phyloP scores from a whole-genome alignment of 352 stramenopile species.

The Phytophthora cajani region DNA sequence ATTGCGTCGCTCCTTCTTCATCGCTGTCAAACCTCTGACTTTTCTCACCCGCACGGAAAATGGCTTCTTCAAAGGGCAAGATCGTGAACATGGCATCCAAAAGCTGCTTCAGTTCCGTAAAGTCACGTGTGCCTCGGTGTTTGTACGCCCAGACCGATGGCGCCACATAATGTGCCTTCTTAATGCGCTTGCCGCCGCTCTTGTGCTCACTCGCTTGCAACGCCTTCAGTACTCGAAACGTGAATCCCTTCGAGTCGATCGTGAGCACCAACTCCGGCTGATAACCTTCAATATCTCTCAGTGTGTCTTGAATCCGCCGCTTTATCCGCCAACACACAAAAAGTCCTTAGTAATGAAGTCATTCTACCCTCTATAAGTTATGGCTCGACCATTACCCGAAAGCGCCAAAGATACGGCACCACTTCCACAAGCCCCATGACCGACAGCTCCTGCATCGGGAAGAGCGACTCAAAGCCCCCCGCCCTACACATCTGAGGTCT shows the following conservation, averaged over 20 bases:
- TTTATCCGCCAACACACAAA: constrained; percentile 18
- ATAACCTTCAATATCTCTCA: constrained; percentile 58
- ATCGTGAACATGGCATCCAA: constrained; percentile 76
- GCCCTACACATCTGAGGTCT: constrained; percentile 58
- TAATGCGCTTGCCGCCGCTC: constrained; percentile 21
- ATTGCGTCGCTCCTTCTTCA: background rate
- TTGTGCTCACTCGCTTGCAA: constrained; percentile 33
- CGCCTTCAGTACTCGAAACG: constrained; percentile 61
- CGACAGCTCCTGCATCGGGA: constrained; percentile 75
- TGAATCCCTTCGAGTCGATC: constrained; percentile 85
- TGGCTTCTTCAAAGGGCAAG: constrained; percentile 67
- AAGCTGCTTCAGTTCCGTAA: constrained; percentile 42
- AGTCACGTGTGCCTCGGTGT: constrained; percentile 48
- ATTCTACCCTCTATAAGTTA: background rate
- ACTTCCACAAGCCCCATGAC: constrained; percentile 81
- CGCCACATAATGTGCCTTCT: constrained; percentile 79
- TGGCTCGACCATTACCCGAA: constrained; percentile 39
- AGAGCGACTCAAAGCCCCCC: constrained; percentile 65
- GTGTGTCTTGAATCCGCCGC: constrained; percentile 55
- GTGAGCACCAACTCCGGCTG: constrained; percentile 72
- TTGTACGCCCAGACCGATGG: constrained; percentile 82
- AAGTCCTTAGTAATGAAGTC: background rate
- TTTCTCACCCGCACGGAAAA: constrained; percentile 43
- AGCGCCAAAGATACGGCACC: constrained; percentile 58
- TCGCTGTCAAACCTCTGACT: background rate